phyloP scores from a whole-genome alignment of 305 asterid genomes.

The Solanum chacoense region DNA sequence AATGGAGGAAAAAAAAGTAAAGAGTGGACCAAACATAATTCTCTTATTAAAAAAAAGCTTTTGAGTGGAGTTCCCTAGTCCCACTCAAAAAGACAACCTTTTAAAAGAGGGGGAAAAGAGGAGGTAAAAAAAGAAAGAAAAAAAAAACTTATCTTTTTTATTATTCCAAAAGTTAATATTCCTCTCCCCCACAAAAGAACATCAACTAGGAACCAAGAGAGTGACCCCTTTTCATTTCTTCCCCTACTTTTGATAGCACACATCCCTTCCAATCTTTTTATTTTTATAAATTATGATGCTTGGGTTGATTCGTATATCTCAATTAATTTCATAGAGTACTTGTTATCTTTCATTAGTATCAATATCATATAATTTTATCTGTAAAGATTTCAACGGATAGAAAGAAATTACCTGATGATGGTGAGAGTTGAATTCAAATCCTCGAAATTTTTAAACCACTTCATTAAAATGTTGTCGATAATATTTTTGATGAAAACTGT shows the following conservation, averaged over 20 bases:
- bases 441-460: background rate
- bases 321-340: background rate
- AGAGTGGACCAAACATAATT: constrained; percentile 5
- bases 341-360: background rate
- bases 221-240: constrained; percentile 57
- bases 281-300: background rate
- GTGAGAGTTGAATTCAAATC: background rate
- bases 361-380: background rate
- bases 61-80: constrained; percentile 66
- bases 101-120: constrained; percentile 23
- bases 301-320: background rate
- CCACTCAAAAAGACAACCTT: constrained; percentile 65
- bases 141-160: constrained; percentile 33
- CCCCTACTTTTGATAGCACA: constrained; percentile 61
- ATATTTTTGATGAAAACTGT: fast-evolving
- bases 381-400: background rate
- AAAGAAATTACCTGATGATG: background rate
- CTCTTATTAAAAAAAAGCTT: background rate
- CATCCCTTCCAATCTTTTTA: constrained; percentile 13
- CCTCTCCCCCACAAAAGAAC: constrained; percentile 64
- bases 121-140: background rate
- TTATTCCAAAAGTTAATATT: constrained; percentile 35
- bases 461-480: background rate
- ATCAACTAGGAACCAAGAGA: constrained; percentile 75
- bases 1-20: background rate